Evolutionary conservation across 2,329 filamentous ascomycete genomes (phyloP), one percentile per base, ranked within the genome.

Genomic region (Dactylonectria macrodidyma): DNA sequence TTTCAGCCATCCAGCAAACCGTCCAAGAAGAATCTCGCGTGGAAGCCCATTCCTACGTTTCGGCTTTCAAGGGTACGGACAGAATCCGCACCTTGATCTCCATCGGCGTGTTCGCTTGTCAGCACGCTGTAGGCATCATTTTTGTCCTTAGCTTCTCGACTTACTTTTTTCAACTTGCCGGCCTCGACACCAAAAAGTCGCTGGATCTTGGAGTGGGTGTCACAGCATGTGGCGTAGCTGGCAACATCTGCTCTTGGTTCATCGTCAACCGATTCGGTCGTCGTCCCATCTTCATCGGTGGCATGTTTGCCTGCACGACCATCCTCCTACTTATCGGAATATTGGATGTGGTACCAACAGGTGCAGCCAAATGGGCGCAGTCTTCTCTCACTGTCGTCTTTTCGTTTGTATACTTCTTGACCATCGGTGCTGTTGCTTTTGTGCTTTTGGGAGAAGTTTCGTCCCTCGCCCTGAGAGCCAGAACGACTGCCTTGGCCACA

Each of bases 121-220:
- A 85, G 67, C 83, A 85, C 55, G 74, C 83, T 7, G 81, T 83
- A 6, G 83, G 83, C 2, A 83, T 84, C 34, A 78, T 82, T 7
- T 85, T 85, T 22, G 82, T 84, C 2, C 76, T 85, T 0, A 83
- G 83, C 1, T 83, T 83, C 71, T 81, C 80, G 6, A 82, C 79
- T 30, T 83, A 81, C 71, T 84, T 83, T 71, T 81, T 81, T 63
- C 76, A 81, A 62, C 74, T 83, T 0, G 78, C 78, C 0, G 80
- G 82, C 1, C 77, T 85, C 41, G 41, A 19, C 5, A 44, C 41
- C 5, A 73, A 77, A 2, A 70, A 78, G 1, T 72, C 73, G 16
- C 73, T 85, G 61, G 76, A 79, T 26, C 77, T 82, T 0, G 81
- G 83, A 1, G 78, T 84, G 2, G 81, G 77, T 2, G 79, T 85